Conservation (phyloP, 1,284 basidiomycete genomes). For the Microbotryum scabiosae region DNA sequence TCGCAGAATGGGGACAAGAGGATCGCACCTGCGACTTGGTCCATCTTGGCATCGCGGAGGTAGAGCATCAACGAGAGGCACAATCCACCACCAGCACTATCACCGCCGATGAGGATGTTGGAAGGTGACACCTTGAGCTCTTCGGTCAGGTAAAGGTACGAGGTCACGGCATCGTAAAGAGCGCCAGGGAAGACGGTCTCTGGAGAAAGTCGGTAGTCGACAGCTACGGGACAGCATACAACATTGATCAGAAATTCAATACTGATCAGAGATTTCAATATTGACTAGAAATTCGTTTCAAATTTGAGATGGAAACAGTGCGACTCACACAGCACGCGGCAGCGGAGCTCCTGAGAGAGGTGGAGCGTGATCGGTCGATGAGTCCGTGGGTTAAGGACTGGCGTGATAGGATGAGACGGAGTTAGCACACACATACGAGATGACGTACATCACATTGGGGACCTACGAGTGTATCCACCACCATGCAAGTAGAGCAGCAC, state of each 20-base stretch:
- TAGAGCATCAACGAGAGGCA: slow-evolving; percentile 37
- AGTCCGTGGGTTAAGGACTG: slow-evolving; percentile 9
- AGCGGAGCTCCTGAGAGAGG: slow-evolving; percentile 6
- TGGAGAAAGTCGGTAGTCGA: slow-evolving; percentile 31
- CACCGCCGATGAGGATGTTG: slow-evolving; percentile 35
- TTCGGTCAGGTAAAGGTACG: slow-evolving; percentile 34
- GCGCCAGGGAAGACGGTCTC: slow-evolving; percentile 38
- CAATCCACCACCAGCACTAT: slow-evolving; percentile 41
- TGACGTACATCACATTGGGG: not conserved
- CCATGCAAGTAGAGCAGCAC: slow-evolving; percentile 28
- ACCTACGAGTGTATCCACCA: slow-evolving; percentile 12
- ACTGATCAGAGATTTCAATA: no score
- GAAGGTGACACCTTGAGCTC: slow-evolving; percentile 19
- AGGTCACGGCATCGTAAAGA: slow-evolving; percentile 41
- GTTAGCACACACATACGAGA: not conserved
- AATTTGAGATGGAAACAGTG: no score
- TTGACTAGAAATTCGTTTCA: not conserved
- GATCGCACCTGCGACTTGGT: slow-evolving; percentile 11
- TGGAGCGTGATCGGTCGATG: slow-evolving; percentile 15
- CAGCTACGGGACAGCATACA: not conserved
- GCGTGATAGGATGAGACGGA: no score
- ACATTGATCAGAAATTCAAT: no score
- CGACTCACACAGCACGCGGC: slow-evolving; percentile 2
- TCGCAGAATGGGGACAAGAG: slow-evolving; percentile 32
- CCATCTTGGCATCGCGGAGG: slow-evolving; percentile 36